Conservation (phyloP, 352 stramenopile genomes). For the Globisporangium nunn region DNA sequence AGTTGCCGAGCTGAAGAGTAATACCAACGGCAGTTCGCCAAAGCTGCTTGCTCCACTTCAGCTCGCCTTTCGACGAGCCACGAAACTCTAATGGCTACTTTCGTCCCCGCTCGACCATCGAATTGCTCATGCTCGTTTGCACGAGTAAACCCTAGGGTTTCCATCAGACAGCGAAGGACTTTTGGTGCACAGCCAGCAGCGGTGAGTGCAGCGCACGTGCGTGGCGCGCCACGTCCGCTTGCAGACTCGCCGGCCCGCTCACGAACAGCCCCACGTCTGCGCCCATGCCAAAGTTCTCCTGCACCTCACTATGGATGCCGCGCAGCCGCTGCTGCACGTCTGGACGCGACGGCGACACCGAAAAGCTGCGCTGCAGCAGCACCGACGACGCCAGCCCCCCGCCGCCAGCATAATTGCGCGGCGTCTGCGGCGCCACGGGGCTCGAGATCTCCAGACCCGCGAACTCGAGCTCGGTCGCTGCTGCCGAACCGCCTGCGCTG, state of each 20-base stretch:
- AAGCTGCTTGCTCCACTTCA: too few species aligned
- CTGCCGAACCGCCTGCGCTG: slow-evolving; percentile 15
- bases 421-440: slow-evolving; percentile 26
- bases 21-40: too few species aligned
- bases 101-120: too few species aligned
- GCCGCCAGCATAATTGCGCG: slow-evolving; percentile 19
- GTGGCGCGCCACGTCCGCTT: slow-evolving; percentile 22
- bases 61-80: too few species aligned
- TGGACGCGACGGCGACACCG: too few species aligned
- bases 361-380: too few species aligned
- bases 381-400: too few species aligned
- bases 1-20: too few species aligned
- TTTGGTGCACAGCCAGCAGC: slow-evolving; percentile 31
- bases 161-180: slow-evolving; percentile 43
- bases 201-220: slow-evolving; percentile 26
- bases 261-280: slow-evolving; percentile 37
- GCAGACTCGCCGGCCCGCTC: slow-evolving; percentile 33
- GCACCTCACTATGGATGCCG: slow-evolving; percentile 29
- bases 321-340: too few species aligned
- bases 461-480: slow-evolving; percentile 37
- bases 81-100: too few species aligned
- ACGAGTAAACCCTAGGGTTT: too few species aligned
- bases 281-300: slow-evolving; percentile 36
- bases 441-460: slow-evolving; percentile 23
- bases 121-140: too few species aligned